phyloP scores from a whole-genome alignment of 2,329 filamentous ascomycete genomes.

The Rhynchosporium secalis region DNA sequence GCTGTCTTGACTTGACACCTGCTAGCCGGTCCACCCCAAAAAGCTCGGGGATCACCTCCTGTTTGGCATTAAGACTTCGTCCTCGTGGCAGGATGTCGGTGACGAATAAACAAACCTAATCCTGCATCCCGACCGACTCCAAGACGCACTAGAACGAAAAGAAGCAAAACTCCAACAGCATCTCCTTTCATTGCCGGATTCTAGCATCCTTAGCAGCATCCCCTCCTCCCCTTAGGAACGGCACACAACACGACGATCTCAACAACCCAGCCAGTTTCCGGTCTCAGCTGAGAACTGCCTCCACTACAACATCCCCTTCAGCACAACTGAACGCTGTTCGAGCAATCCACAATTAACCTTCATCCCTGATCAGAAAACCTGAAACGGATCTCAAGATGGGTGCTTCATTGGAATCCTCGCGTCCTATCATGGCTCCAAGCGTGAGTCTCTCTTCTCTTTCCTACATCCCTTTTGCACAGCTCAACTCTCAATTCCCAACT shows the following conservation, averaged over 20 bases:
- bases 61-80: conserved; percentile 26
- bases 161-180: not conserved
- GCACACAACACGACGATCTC: not conserved
- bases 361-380: conserved; percentile 16
- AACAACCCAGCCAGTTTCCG: not conserved
- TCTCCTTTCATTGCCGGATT: not conserved
- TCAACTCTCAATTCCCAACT: conserved; percentile 14
- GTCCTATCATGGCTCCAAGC: conserved; percentile 55
- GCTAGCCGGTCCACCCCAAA: not conserved
- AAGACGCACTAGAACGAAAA: conserved; percentile 5
- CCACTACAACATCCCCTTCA: not conserved
- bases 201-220: conserved; percentile 7
- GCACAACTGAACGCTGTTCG: not conserved
- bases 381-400: conserved; percentile 39
- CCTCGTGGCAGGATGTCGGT: conserved; percentile 23
- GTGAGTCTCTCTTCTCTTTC: conserved; percentile 43
- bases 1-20: conserved; percentile 15
- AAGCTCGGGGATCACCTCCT: conserved; percentile 16
- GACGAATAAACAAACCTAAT: not conserved
- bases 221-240: not conserved
- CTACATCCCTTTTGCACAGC: not conserved
- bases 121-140: conserved; percentile 5
- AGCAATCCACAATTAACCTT: conserved; percentile 7
- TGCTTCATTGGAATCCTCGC: conserved; percentile 52
- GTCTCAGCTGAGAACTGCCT: not conserved